These are phyloP conservation scores for Mesostigma viride DNA, from an alignment of 139 green algal species.

Conservation along the genomic window DNA sequence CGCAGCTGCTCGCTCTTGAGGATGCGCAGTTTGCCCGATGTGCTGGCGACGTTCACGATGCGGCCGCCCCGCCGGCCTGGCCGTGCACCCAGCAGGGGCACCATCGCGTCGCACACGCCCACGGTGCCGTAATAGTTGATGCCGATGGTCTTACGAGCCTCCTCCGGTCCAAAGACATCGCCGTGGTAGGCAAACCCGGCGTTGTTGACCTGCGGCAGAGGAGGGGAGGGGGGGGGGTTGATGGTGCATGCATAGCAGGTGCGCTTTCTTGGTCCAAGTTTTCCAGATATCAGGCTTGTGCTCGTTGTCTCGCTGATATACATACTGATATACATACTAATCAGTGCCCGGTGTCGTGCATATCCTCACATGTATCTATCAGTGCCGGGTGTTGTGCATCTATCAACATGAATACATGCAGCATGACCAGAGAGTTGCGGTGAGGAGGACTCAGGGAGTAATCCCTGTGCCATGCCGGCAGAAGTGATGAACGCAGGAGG, in stretches of 20 bases:
- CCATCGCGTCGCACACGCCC: slow-evolving; percentile 21
- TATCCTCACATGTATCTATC: no score
- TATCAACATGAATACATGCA: no score
- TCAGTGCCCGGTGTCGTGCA: no score
- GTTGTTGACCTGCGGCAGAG: slow-evolving; percentile 23
- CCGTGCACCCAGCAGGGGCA: slow-evolving; percentile 28
- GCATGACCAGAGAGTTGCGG: no score
- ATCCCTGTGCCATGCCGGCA: neutral
- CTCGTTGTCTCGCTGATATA: no score
- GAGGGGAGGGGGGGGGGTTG: no score
- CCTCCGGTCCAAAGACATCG: slow-evolving; percentile 29
- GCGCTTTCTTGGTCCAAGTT: no score
- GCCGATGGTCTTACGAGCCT: slow-evolving; percentile 27
- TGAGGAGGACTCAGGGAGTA: no score
- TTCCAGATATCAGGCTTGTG: neutral
- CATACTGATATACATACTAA: no score
- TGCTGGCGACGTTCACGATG: slow-evolving; percentile 4
- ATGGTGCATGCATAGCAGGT: no score
- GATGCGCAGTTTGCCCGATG: slow-evolving; percentile 27
- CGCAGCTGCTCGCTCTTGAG: slow-evolving; percentile 10
- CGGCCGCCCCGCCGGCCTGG: neutral
- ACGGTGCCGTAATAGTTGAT: slow-evolving; percentile 30
- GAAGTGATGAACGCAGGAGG: neutral
- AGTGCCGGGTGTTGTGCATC: no score
- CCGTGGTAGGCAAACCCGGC: slow-evolving; percentile 36